Evolutionary conservation across 805 yeast species (phyloP), one percentile per base, ranked within the genome.

Genomic region (Wickerhamomyces bovis): DNA sequence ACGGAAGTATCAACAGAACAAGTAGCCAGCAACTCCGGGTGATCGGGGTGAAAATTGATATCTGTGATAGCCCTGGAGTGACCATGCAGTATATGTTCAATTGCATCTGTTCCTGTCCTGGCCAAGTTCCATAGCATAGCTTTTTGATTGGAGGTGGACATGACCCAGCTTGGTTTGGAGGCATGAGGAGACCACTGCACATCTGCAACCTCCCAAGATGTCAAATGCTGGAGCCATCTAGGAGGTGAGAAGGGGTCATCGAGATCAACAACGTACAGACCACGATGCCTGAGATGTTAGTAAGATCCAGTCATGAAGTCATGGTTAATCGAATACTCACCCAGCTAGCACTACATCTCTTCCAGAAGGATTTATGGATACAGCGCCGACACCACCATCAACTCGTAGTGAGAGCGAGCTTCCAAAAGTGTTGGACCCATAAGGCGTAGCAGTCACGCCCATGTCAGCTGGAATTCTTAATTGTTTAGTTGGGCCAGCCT

Each of bases 171-270:
- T 1, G 96, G 92, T 53, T 86, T 87, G 2, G 82, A 75, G 6
- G 76, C 72, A 61, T 94, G 97, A 0, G 97, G 97, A 3, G 95
- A 87, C 98, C 99, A 94, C 64, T 94, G 98, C 2, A 92, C 97
- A 63, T 92, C 97, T 0, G 99, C 97, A 3, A 94, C 99, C 64
- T 94, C 98, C 98, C 98, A 94, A 0, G 95, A 81, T 0, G 97
- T 92, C 31, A 81, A 74, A 60, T 94, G 97, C 46, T 83, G 95
- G 15, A 94, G 75, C 90, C 95, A 89, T 48, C 99, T 71, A 0
- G 99, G 99, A 1, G 95, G 89, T 0, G 92, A 80, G 65, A 88
- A 92, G 1, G 98, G 99, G 63, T 94, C 97, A 58, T 92, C 96
- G 38, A 94, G 66, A 66, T 94, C 98, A n/a, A 92, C 83, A 35